Conservation (phyloP, 2,329 filamentous ascomycete genomes). For the Fusarium hostae region DNA sequence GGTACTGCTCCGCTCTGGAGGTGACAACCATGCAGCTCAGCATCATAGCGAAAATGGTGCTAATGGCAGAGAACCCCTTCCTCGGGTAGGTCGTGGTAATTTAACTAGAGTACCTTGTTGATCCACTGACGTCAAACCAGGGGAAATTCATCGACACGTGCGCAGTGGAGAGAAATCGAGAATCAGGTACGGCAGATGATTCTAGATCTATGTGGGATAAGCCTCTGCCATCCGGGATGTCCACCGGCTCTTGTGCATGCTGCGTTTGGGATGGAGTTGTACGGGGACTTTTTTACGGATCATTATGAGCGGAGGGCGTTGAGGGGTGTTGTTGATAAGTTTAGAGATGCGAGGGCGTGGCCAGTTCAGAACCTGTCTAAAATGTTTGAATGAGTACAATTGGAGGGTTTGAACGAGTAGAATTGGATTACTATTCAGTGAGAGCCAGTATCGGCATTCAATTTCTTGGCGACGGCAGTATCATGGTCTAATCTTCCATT, state of each 20-base stretch:
- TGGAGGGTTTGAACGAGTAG: accelerated
- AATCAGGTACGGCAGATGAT: conserved; percentile 53
- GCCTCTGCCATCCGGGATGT: conserved; percentile 52
- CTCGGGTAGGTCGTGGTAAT: conserved; percentile 45
- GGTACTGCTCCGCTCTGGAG: conserved; percentile 54
- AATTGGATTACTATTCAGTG: conserved; percentile 1
- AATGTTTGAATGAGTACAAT: conserved; percentile 47
- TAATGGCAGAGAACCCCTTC: conserved; percentile 54
- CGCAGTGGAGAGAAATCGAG: conserved; percentile 51
- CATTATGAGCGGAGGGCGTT: conserved; percentile 52
- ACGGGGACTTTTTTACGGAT: conserved; percentile 56
- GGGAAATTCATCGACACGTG: conserved; percentile 41
- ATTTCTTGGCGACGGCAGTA: conserved; percentile 4
- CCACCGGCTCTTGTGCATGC: conserved; percentile 54
- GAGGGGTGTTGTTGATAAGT: conserved; percentile 56
- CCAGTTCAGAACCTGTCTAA: conserved; percentile 51
- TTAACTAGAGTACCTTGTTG: neutral
- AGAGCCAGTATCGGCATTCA: neutral
- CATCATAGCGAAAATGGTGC: conserved; percentile 54
- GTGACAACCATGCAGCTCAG: conserved; percentile 55
- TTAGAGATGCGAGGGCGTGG: conserved; percentile 56
- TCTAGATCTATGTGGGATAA: conserved; percentile 54
- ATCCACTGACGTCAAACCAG: conserved; percentile 33
- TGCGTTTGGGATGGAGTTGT: conserved; percentile 54
- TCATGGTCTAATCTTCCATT: neutral